Percentiles rank a stretch among this genome's conserved stretches.
Evolutionary conservation across 148 eudicot species (phyloP).

Genomic region (Chenopodium album): DNA sequence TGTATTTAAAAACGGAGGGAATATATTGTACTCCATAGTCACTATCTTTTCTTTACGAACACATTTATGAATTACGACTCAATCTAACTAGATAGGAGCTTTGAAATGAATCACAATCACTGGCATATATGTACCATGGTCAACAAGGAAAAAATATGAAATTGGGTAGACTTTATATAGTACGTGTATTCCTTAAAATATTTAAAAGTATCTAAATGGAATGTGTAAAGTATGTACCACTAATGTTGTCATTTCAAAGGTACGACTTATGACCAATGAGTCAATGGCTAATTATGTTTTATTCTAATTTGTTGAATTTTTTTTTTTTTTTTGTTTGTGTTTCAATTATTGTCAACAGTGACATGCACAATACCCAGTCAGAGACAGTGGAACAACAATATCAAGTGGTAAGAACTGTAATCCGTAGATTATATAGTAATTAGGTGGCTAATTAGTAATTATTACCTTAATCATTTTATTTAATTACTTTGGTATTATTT

Average conservation of each 20-base stretch:
- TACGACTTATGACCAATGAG: neutral
- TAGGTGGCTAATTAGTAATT: neutral
- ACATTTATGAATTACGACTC: neutral
- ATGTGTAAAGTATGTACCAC: neutral
- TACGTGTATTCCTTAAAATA: no score
- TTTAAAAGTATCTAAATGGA: no score
- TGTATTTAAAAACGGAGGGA: no score
- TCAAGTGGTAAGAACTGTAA: conserved; percentile 28
- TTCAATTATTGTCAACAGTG: conserved; percentile 14
- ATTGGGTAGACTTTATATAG: no score
- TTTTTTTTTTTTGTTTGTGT: neutral
- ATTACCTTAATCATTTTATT: neutral
- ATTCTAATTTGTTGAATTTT: neutral
- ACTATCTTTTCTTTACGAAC: neutral
- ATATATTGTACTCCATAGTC: neutral
- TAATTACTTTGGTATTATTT: no score
- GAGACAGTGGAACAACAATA: conserved; percentile 38
- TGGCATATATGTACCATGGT: no score
- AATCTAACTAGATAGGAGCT: no score
- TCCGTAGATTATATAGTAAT: no score
- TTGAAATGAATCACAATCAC: no score
- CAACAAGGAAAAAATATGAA: no score
- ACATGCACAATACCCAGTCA: conserved; percentile 18
- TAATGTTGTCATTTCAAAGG: neutral
- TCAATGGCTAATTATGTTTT: no score